Evolutionary conservation across 1,284 basidiomycete species (phyloP), one percentile per base, ranked within the genome.

Genomic region (Rhodotorula sp.): DNA sequence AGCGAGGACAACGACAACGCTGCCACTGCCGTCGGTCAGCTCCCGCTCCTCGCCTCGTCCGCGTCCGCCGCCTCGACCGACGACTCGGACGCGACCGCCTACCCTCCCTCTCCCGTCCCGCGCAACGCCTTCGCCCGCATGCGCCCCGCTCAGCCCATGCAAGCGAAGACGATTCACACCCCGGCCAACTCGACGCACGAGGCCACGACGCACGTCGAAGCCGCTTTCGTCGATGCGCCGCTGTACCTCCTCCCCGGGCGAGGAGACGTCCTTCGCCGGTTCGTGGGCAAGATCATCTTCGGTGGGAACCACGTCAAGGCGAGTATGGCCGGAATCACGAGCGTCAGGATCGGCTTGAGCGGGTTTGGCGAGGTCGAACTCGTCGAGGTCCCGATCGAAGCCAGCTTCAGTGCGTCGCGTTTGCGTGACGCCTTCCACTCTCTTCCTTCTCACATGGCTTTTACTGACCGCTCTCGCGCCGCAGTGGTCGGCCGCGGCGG

Each of bases 91-190:
- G 3, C 30, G 24, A 40, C 69, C 34, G 50, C 58, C 15, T 76
- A 77, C 64, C 76, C 76, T 4, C 76, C 76, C 7, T 59, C 57
- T 2, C 76, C 76, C 11, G 31, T 74, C 44, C 76, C 75, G 13
- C 58, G 64, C 26, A 72, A 64, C 64, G 76, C 76, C 31, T 77
- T 77, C 55, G 76, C 73, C 5, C 71, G 76, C 20, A 73, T 77
- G 64, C 65, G 61, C 5, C 68, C 73, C 9, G 48, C 65, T 48
- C 59, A 65, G 15, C 67, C 64, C 56, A 70, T 70, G 57, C 50
- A 60, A 11, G 71, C 75, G 18, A 30, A 46, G 18, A 77, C 76
- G 34, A 62, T 54, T 18, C 71, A 73, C 58, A 28, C 47, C 22
- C 68, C 71, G 4, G 67, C n/a, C 16, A 73, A 70, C 71, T 26